phyloP scores from a whole-genome alignment of 2,329 filamentous ascomycete species.

The Fusarium bactridioides region DNA sequence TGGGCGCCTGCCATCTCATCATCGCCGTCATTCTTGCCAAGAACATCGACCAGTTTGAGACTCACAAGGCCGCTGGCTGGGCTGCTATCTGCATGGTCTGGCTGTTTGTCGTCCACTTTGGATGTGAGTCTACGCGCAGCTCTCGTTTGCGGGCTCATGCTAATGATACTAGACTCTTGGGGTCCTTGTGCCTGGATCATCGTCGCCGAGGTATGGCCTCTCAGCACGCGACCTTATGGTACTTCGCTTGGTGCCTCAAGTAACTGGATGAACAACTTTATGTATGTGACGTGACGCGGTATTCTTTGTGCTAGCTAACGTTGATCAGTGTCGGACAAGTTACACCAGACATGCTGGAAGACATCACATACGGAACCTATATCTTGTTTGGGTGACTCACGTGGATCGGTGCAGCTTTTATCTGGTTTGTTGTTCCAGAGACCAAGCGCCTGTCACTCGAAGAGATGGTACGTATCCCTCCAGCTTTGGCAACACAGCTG shows the following conservation, averaged over 20 bases:
- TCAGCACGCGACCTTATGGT: slow-evolving; percentile 74
- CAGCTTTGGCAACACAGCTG: fast-evolving
- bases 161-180: slow-evolving; percentile 62
- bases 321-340: slow-evolving; percentile 65
- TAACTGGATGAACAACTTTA: slow-evolving; percentile 71
- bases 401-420: slow-evolving; percentile 66
- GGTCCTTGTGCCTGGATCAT: slow-evolving; percentile 79
- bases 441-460: slow-evolving; percentile 71
- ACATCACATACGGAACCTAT: slow-evolving; percentile 75
- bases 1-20: slow-evolving; percentile 75
- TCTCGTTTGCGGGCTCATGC: fast-evolving
- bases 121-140: slow-evolving; percentile 48
- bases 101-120: slow-evolving; percentile 79
- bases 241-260: slow-evolving; percentile 72
- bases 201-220: slow-evolving; percentile 77
- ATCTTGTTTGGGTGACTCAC: slow-evolving; percentile 74
- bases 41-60: slow-evolving; percentile 68
- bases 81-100: slow-evolving; percentile 73
- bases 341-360: slow-evolving; percentile 71
- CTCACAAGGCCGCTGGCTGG: slow-evolving; percentile 68
- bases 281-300: slow-evolving; percentile 41
- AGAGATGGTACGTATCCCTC: slow-evolving; percentile 60
- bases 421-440: slow-evolving; percentile 71
- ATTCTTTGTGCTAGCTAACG: background rate
- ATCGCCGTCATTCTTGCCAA: slow-evolving; percentile 74